A percentile compares a stretch with the other conserved stretches of the same genome.
phyloP scores from a whole-genome alignment of 2,329 filamentous ascomycete species.

The Cladosporium sp. region DNA sequence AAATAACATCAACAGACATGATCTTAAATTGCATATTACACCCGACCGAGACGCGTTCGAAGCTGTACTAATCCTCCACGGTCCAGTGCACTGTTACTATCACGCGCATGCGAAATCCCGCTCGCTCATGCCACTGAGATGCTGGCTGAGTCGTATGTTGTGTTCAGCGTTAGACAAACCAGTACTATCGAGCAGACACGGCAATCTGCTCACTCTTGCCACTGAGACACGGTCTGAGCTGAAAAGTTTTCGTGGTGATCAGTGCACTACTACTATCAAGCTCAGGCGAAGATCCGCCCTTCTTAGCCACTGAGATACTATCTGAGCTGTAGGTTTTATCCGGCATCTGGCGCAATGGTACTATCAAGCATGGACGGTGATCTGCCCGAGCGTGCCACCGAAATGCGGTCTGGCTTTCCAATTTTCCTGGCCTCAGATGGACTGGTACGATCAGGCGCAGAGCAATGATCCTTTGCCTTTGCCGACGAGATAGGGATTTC shows the following conservation, averaged over 20 bases:
- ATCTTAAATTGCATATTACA: neutral
- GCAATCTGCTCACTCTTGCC: neutral
- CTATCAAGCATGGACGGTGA: too few species aligned
- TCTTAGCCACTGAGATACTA: neutral
- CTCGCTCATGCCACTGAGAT: neutral
- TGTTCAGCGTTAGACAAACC: neutral
- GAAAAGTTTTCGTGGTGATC: neutral
- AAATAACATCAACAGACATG: neutral
- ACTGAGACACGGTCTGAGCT: neutral
- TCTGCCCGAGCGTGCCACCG: too few species aligned
- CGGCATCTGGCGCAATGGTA: too few species aligned
- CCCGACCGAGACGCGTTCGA: neutral
- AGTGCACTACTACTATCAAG: neutral
- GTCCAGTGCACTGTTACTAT: neutral
- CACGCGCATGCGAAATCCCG: too few species aligned
- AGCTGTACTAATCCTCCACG: neutral
- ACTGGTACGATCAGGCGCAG: too few species aligned
- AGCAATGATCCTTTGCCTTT: too few species aligned
- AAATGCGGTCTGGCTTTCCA: too few species aligned
- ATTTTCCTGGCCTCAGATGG: too few species aligned
- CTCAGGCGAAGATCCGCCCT: neutral
- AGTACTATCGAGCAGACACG: neutral
- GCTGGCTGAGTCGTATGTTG: neutral
- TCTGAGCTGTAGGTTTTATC: too few species aligned
- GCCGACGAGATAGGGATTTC: neutral